Evolutionary conservation across 208 protist genomes (phyloP).

Genomic region (Naegleria fowleri): DNA sequence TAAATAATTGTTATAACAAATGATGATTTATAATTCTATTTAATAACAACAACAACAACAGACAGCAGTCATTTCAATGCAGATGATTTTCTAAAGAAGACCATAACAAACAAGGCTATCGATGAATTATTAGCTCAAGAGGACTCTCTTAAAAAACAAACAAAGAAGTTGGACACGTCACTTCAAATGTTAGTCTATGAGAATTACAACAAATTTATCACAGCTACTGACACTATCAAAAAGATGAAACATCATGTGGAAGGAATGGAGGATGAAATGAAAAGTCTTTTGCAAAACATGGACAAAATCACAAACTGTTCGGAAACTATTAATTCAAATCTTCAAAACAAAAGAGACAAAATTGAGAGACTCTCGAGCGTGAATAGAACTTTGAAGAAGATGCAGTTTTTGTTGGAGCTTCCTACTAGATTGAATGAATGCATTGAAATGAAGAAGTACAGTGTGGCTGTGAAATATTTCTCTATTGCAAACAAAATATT

Average conservation of each 20-base stretch:
- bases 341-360: not conserved
- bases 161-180: slow-evolving; percentile 78
- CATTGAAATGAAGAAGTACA: slow-evolving; percentile 27
- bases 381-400: slow-evolving; percentile 27
- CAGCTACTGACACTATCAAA: slow-evolving; percentile 91
- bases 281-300: not conserved
- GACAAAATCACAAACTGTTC: not conserved
- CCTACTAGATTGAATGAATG: slow-evolving; percentile 22
- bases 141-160: slow-evolving; percentile 42
- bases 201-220: slow-evolving; percentile 98
- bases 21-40: slow-evolving; percentile 26
- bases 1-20: not conserved
- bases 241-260: slow-evolving; percentile 77
- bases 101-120: not conserved
- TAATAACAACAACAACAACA: slow-evolving; percentile 34
- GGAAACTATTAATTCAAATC: not conserved
- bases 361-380: slow-evolving; percentile 25
- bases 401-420: slow-evolving; percentile 33
- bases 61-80: not conserved
- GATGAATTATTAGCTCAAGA: not conserved
- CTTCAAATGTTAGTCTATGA: slow-evolving; percentile 97
- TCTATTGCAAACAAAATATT: slow-evolving; percentile 14
- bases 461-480: slow-evolving; percentile 23
- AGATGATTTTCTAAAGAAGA: not conserved
- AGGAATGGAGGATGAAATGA: slow-evolving; percentile 61